Percentiles rank a stretch among this genome's conserved stretches.
phyloP scores from a whole-genome alignment of 768 basidiomycete species.

The Termitomyces sp. region DNA sequence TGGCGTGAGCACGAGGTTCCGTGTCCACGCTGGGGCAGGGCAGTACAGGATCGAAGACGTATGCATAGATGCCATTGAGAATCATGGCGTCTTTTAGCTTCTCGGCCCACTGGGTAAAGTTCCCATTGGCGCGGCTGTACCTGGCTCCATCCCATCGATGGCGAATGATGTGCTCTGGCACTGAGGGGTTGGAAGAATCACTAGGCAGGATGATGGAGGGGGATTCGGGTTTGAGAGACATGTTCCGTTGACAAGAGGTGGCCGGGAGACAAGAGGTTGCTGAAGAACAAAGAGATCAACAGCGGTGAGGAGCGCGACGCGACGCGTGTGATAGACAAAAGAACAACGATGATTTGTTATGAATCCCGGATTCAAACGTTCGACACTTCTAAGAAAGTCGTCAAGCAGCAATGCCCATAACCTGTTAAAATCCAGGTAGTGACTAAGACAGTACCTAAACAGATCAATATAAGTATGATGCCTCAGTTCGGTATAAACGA shows the following conservation, averaged over 20 bases:
- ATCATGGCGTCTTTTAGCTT: not conserved
- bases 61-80: not conserved
- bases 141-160: not conserved
- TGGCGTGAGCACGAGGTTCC: not conserved
- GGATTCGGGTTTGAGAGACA: not conserved
- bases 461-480: too few relatives aligned
- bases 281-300: not conserved
- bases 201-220: not conserved
- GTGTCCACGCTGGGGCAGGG: not conserved
- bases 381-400: not conserved
- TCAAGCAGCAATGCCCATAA: not conserved
- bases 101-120: not conserved
- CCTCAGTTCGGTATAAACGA: too few relatives aligned
- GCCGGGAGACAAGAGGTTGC: not conserved
- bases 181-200: not conserved
- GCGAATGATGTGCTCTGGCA: not conserved
- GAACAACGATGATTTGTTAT: not conserved
- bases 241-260: not conserved
- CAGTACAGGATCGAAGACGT: not conserved
- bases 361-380: not conserved
- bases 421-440: not conserved
- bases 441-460: too few relatives aligned
- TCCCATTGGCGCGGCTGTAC: not conserved
- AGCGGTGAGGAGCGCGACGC: not conserved
- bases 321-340: not conserved